phyloP scores from a whole-genome alignment of 2,329 filamentous ascomycete species.

The Fusarium hostae region DNA sequence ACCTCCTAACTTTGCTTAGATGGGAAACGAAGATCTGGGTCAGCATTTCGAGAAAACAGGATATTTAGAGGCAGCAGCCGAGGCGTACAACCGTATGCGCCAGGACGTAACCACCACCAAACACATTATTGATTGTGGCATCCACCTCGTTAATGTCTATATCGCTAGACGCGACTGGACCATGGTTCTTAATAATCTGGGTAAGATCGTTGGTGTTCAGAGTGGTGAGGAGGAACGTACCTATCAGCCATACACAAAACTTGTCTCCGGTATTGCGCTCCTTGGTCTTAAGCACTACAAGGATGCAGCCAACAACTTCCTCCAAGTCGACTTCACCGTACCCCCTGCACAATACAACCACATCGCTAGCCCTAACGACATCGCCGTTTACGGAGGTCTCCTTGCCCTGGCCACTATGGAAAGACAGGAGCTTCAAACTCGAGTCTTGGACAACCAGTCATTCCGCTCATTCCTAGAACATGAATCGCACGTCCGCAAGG shows the following conservation, averaged over 20 bases:
- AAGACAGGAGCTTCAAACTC: constrained; percentile 76
- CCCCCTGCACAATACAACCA: constrained; percentile 70
- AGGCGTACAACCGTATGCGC: constrained; percentile 87
- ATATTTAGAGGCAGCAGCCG: constrained; percentile 76
- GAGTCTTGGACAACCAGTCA: constrained; percentile 80
- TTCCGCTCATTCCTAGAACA: constrained; percentile 92
- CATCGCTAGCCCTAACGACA: constrained; percentile 83
- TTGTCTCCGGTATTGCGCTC: constrained; percentile 62
- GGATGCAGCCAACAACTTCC: constrained; percentile 78
- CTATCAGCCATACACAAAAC: constrained; percentile 61
- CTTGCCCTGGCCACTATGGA: constrained; percentile 92
- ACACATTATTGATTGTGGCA: constrained; percentile 84
- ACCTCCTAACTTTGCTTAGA: constrained; percentile 62
- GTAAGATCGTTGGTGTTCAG: constrained; percentile 70
- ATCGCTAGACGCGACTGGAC: constrained; percentile 83
- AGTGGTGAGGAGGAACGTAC: constrained; percentile 59
- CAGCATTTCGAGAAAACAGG: constrained; percentile 84
- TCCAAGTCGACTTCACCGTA: constrained; percentile 66
- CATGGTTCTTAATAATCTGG: constrained; percentile 67
- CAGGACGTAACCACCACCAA: constrained; percentile 86
- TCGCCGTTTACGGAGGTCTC: constrained; percentile 91
- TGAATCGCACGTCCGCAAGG: constrained; percentile 92
- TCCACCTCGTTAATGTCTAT: constrained; percentile 79
- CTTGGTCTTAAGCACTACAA: constrained; percentile 59
- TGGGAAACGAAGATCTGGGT: constrained; percentile 93